Evolutionary conservation across 148 eudicot genomes (phyloP).

Genomic region (Spergularia bocconei): DNA sequence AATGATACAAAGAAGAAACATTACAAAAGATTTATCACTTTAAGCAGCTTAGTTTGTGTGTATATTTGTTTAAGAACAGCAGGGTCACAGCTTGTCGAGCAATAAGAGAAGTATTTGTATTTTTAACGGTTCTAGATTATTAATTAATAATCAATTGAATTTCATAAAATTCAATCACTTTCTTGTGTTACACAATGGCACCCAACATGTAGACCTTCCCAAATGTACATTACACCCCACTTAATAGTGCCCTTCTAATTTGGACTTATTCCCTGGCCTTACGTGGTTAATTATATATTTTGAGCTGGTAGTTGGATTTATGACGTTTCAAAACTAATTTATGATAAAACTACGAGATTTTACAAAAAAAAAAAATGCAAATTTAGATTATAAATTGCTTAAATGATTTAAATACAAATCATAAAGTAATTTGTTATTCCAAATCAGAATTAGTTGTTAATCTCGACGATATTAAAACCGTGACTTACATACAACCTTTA

Average conservation of each 20-base stretch:
- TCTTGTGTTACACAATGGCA: constrained; percentile 42
- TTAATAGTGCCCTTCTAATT: constrained; percentile 21
- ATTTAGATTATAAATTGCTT: too few relatives aligned
- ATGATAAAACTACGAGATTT: too few relatives aligned
- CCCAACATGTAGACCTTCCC: constrained; percentile 50
- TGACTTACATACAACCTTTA: too few relatives aligned
- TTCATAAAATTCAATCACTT: constrained; percentile 34
- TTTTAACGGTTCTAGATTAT: constrained; percentile 24
- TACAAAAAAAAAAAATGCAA: too few relatives aligned
- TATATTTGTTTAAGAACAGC: constrained; percentile 30
- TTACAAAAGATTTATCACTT: constrained; percentile 23
- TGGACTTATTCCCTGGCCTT: not conserved
- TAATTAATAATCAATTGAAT: constrained; percentile 21
- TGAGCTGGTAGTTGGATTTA: too few relatives aligned
- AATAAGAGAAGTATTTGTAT: constrained; percentile 31
- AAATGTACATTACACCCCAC: constrained; percentile 40
- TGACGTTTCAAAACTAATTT: too few relatives aligned
- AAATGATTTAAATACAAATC: too few relatives aligned
- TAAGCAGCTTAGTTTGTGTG: constrained; percentile 16
- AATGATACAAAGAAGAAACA: not conserved
- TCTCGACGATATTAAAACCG: too few relatives aligned
- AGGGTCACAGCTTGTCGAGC: constrained; percentile 61
- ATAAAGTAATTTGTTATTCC: too few relatives aligned
- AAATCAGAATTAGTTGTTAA: too few relatives aligned
- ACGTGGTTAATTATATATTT: too few relatives aligned